These are phyloP conservation scores for Leptosphaerulina australis DNA, from an alignment of 2,329 filamentous ascomycete genomes.

Conservation along the genomic window DNA sequence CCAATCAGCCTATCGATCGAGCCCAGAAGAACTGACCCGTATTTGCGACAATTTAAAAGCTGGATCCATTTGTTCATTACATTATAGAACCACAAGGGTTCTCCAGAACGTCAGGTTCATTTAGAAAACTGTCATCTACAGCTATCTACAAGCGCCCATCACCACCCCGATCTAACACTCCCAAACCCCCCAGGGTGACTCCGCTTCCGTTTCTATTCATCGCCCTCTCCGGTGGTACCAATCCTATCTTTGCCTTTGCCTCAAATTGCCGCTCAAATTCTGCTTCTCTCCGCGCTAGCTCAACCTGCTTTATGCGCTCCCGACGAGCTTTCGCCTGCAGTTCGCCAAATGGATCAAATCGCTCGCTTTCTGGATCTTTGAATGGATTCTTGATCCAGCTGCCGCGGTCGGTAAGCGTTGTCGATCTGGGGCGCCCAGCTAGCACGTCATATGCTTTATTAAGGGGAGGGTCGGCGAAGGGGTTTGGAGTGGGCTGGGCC, in stretches of 20 bases:
- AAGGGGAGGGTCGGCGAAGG: slow-evolving; percentile 43
- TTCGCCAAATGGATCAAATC: slow-evolving; percentile 48
- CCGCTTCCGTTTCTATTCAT: slow-evolving; percentile 31
- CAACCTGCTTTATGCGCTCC: slow-evolving; percentile 36
- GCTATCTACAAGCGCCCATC: slow-evolving; percentile 15
- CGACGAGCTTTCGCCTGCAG: slow-evolving; percentile 40
- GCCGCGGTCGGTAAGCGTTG: slow-evolving; percentile 44
- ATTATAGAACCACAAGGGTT: too few species aligned
- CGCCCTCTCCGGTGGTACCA: slow-evolving; percentile 22
- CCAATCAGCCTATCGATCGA: too few species aligned
- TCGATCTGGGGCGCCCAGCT: slow-evolving; percentile 39
- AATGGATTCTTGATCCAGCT: slow-evolving; percentile 46
- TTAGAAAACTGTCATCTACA: too few species aligned
- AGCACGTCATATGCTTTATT: slow-evolving; percentile 48
- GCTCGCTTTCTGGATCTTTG: slow-evolving; percentile 41
- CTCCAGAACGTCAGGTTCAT: too few species aligned
- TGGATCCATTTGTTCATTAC: too few species aligned
- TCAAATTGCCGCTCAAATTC: slow-evolving; percentile 25
- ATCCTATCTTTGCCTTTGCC: slow-evolving; percentile 40
- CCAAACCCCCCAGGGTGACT: slow-evolving; percentile 33
- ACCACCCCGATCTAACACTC: slow-evolving; percentile 35
- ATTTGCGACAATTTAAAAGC: too few species aligned
- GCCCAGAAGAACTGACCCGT: too few species aligned
- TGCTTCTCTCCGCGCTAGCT: slow-evolving; percentile 32
- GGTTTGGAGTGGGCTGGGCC: slow-evolving; percentile 41